Base-by-base conservation (phyloP, 257 asterid species). In the Jaltomata sinuosa region DNA sequence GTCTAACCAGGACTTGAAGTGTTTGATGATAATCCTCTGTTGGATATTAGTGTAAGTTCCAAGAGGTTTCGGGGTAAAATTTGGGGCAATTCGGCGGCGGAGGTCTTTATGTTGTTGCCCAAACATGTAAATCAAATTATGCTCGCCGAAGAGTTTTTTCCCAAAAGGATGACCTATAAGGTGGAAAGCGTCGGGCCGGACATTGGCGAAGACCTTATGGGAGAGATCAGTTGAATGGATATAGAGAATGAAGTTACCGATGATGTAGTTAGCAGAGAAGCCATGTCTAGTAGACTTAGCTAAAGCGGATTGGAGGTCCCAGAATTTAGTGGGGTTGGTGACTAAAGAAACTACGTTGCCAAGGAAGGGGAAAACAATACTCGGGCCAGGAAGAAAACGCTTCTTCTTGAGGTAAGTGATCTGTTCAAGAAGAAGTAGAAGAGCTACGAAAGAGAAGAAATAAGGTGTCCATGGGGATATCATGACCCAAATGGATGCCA, bases 111-210 rank as follows among this genome's bases (percentile, higher is more conserved):
- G 98, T 2, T 92, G 89, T 83, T 93, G 97, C 2, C 99, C 99
- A 57, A 93, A 92, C 98, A 92, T 94, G 89, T 94, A 94, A 32
- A 96, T 96, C 9, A 96, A 62, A 57, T 94, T 93, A 65, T 96
- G 97, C 65, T 94, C 98, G 21, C 98, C 98, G 87, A 94, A 94
- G 31, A 96, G 97, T 80, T 90, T 94, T 57, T 94, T 93, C 1
- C 99, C 99, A 79, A 96, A 93, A 18, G 98, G 98, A 29, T 94
- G 98, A 42, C 98, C 99, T 62, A 94, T 82, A 76, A 96, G 97
- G 67, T 94, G 98, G 86, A 96, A 96, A 79, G 95, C 98, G 71
- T 96, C 99, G 7, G 97, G 97, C 0, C 98, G 97, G 57, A 96
- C 98, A 84, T 94, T 96, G 83, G 97, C 71, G 81, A 96, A 96